Evolutionary conservation across 192 early-diverging fungal species (phyloP).

Genomic region (Backusella luteola): DNA sequence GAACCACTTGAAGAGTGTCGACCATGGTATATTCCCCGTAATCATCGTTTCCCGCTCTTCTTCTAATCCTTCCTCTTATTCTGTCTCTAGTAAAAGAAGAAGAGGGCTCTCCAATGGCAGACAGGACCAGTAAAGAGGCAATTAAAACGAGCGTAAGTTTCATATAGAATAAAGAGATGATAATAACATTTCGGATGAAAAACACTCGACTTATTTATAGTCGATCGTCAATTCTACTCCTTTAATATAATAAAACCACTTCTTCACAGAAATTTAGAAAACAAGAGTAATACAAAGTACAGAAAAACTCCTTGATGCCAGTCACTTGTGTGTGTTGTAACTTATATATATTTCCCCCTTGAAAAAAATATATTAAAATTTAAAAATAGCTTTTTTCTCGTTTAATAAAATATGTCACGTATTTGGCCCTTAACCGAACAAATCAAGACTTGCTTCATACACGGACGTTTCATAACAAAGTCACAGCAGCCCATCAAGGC

Average conservation of each 20-base stretch:
- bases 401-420: constrained; percentile 2
- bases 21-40: not conserved
- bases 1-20: not conserved
- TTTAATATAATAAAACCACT: not conserved
- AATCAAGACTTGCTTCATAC: constrained; percentile 1
- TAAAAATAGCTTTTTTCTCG: not conserved
- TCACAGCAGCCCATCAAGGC: not conserved
- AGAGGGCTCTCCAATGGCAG: not conserved
- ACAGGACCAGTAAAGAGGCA: not conserved
- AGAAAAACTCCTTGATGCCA: not conserved
- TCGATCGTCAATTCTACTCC: not conserved
- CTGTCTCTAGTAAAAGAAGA: not conserved
- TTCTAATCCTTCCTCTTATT: not conserved
- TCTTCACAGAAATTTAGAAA: not conserved
- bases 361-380: not conserved
- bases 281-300: not conserved
- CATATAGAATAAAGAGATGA: not conserved
- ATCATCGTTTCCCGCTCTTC: not conserved
- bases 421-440: constrained; percentile 7
- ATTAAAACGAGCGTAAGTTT: not conserved
- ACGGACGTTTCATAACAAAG: constrained; percentile 3
- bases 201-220: not conserved
- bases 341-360: not conserved
- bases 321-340: not conserved
- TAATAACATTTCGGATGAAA: not conserved